Conservation (phyloP, 2,329 filamentous ascomycete genomes). For the Cercospora janseana region DNA sequence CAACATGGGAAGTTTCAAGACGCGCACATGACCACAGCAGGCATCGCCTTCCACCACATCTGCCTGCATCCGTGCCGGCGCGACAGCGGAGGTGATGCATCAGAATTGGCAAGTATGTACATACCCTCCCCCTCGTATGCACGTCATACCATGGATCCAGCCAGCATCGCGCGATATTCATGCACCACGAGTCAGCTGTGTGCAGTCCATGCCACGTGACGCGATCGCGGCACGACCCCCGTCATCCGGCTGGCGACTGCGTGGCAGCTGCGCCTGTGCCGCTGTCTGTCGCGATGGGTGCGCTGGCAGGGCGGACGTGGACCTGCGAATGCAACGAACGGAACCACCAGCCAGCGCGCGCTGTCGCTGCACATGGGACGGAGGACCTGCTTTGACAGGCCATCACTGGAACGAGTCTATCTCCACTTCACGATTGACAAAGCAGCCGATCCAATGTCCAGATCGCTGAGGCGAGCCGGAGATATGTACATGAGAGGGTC, state of each 20-base stretch:
- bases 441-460: not conserved
- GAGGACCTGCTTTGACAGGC: conserved; percentile 8
- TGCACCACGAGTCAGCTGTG: conserved; percentile 8
- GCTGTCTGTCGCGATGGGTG: not conserved
- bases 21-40: no score
- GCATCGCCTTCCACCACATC: no score
- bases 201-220: conserved; percentile 7
- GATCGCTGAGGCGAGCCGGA: not conserved
- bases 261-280: not conserved
- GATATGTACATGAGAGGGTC: no score
- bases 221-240: not conserved
- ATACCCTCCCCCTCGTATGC: not conserved
- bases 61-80: no score
- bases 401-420: not conserved
- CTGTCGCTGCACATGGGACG: conserved; percentile 6
- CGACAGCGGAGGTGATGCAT: no score
- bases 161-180: not conserved
- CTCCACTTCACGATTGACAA: not conserved
- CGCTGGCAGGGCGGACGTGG: conserved; percentile 3
- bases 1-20: no score
- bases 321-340: conserved; percentile 2
- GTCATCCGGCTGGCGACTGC: conserved; percentile 8
- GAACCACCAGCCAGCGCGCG: no score
- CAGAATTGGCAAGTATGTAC: no score
- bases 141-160: not conserved